Evolutionary conservation across 2,329 filamentous ascomycete species (phyloP).

Genomic region (Aspergillus pseudoglaucus): DNA sequence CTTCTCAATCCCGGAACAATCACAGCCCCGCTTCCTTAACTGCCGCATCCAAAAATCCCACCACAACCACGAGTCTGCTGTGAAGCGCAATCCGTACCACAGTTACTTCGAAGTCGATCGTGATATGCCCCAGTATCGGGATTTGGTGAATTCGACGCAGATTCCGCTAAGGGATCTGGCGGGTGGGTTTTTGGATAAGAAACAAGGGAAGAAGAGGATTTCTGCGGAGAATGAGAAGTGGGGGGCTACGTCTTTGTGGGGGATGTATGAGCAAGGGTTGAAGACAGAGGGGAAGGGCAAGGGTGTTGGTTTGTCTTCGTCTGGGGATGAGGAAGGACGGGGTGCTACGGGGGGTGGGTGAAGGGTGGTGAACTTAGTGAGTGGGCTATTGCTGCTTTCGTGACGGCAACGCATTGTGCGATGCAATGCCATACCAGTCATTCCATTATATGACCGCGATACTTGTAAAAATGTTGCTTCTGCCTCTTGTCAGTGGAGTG

Average conservation of each 20-base stretch:
- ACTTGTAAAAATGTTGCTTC: no score
- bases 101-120: slow-evolving; percentile 17
- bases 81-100: slow-evolving; percentile 29
- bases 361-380: background rate
- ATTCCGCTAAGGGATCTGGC: slow-evolving; percentile 24
- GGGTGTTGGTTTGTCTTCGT: background rate
- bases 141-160: slow-evolving; percentile 19
- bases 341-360: background rate
- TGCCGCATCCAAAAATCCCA: slow-evolving; percentile 22
- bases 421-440: no score
- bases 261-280: slow-evolving; percentile 17
- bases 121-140: slow-evolving; percentile 18
- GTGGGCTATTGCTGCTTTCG: no score
- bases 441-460: no score
- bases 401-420: no score
- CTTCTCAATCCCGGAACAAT: background rate
- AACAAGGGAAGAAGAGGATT: slow-evolving; percentile 16
- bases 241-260: slow-evolving; percentile 21
- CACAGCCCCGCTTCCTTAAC: slow-evolving; percentile 8
- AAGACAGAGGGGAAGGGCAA: slow-evolving; percentile 2
- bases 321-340: background rate
- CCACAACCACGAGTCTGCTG: slow-evolving; percentile 22
- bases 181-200: slow-evolving; percentile 25
- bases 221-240: slow-evolving; percentile 13
- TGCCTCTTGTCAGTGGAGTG: no score